Evolutionary conservation across 139 green algal species (phyloP).

Genomic region (Volvox africanus): DNA sequence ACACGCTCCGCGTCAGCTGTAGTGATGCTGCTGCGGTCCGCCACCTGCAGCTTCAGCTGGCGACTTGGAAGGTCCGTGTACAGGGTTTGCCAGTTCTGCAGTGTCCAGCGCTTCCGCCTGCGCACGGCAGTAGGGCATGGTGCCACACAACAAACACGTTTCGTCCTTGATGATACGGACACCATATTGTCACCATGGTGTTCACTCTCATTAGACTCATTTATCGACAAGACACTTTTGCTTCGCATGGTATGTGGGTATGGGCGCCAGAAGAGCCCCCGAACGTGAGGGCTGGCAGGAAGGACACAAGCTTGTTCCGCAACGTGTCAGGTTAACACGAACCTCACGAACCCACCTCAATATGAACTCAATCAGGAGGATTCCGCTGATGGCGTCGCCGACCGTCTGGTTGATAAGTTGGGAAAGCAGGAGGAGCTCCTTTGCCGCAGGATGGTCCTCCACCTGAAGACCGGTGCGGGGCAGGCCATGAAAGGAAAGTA

Average conservation of each 20-base stretch:
- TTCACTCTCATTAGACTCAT: too few species aligned
- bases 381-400: constrained; percentile 90
- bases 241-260: too few species aligned
- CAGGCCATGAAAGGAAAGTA: too few species aligned
- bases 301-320: too few species aligned
- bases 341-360: constrained; percentile 67
- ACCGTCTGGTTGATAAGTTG: constrained; percentile 92
- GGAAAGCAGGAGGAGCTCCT: constrained; percentile 75
- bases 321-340: too few species aligned
- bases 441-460: not conserved
- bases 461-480: not conserved
- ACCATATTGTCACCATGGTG: too few species aligned
- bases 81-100: constrained; percentile 85
- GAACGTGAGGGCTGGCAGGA: too few species aligned
- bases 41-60: constrained; percentile 90
- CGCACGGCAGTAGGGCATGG: too few species aligned
- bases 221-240: too few species aligned
- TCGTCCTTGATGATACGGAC: too few species aligned
- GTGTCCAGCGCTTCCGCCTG: constrained; percentile 66
- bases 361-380: constrained; percentile 93
- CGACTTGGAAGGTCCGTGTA: constrained; percentile 92
- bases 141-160: too few species aligned
- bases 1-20: constrained; percentile 84
- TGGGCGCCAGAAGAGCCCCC: too few species aligned
- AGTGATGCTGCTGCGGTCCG: constrained; percentile 78